Evolutionary conservation across 768 basidiomycete species (phyloP).

Genomic region (Chlorophyllum brunneum): DNA sequence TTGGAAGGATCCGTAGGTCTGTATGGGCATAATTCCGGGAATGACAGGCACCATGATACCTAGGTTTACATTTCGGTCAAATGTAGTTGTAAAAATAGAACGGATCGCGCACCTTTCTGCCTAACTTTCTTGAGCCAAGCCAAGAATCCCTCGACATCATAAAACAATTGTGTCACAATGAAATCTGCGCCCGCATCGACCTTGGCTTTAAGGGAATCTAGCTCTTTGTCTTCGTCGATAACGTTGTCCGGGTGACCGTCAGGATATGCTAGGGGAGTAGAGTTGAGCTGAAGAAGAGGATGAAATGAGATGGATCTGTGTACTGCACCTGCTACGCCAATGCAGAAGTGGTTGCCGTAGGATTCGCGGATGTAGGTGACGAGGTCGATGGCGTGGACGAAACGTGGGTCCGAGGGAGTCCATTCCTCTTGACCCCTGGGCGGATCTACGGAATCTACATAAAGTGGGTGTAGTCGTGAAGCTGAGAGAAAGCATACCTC

Average conservation of each 20-base stretch:
- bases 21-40: constrained; percentile 97
- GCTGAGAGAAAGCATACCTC: constrained; percentile 49
- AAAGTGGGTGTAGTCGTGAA: neutral
- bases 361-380: constrained; percentile 82
- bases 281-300: constrained; percentile 5
- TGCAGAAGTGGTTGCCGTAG: constrained; percentile 66
- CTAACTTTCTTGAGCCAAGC: constrained; percentile 74
- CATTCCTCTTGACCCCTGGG: constrained; percentile 93
- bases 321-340: constrained; percentile 84
- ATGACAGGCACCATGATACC: constrained; percentile 90
- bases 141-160: constrained; percentile 87
- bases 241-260: constrained; percentile 76
- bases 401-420: constrained; percentile 80
- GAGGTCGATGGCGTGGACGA: constrained; percentile 84
- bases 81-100: neutral
- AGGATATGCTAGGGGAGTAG: constrained; percentile 75
- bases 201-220: constrained; percentile 77
- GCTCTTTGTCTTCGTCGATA: constrained; percentile 54
- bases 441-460: constrained; percentile 56
- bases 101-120: constrained; percentile 51
- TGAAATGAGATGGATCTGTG: neutral
- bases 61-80: no score
- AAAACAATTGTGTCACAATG: constrained; percentile 95
- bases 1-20: constrained; percentile 91
- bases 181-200: constrained; percentile 95